Conservation (phyloP, 352 stramenopile genomes). For the Poterioochromonas sp. region DNA sequence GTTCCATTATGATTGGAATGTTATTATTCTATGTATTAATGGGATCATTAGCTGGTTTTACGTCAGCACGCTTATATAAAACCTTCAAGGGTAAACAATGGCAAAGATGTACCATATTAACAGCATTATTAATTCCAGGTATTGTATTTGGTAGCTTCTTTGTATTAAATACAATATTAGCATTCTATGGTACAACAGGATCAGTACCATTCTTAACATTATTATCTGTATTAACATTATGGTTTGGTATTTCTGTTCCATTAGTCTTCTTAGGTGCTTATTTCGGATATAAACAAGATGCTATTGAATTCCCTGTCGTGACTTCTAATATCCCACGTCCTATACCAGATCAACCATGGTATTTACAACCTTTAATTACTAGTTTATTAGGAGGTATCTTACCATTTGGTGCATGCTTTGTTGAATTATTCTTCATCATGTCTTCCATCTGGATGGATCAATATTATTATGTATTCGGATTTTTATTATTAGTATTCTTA, state of each 20-base stretch:
- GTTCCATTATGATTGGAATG: constrained; percentile 92
- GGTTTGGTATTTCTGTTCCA: constrained; percentile 95
- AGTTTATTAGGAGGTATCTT: constrained; percentile 90
- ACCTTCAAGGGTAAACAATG: constrained; percentile 98
- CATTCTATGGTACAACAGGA: constrained; percentile 77
- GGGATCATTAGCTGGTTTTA: constrained; percentile 87
- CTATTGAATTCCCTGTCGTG: constrained; percentile 87
- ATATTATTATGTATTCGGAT: constrained; percentile 99
- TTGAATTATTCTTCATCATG: constrained; percentile 99
- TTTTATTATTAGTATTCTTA: constrained; percentile 94
- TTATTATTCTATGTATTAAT: constrained; percentile 94
- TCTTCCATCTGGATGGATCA: constrained; percentile 86
- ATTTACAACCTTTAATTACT: constrained; percentile 84
- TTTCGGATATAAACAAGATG: constrained; percentile 88
- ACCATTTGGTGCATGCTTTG: constrained; percentile 97
- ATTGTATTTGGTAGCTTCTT: constrained; percentile 92
- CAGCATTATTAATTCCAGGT: constrained; percentile 90
- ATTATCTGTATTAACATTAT: constrained; percentile 93
- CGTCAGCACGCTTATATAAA: constrained; percentile 93
- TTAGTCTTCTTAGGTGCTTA: constrained; percentile 97
- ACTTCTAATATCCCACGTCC: constrained; percentile 93
- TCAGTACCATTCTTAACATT: constrained; percentile 92
- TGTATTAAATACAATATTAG: constrained; percentile 91
- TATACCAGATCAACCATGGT: constrained; percentile 97
- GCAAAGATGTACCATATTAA: constrained; percentile 89